These are phyloP conservation scores for Claviceps sp. DNA, from an alignment of 2,329 filamentous ascomycete species.

Conservation along the genomic window DNA sequence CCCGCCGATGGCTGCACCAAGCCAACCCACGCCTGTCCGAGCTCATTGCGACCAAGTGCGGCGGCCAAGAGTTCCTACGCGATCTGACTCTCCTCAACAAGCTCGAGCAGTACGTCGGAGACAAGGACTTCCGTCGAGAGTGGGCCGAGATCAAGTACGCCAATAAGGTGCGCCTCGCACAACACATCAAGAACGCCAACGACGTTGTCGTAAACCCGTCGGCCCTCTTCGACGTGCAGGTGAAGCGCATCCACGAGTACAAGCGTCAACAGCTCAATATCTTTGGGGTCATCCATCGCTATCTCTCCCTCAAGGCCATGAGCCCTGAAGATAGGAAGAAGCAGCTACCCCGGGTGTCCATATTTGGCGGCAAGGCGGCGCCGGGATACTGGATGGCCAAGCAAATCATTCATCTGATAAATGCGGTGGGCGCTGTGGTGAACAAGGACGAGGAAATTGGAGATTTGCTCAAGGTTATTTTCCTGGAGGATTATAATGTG, in stretches of 20 bases:
- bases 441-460: conserved; percentile 89
- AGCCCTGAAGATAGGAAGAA: conserved; percentile 74
- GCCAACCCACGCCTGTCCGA: conserved; percentile 88
- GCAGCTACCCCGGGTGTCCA: conserved; percentile 73
- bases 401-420: conserved; percentile 94
- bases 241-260: conserved; percentile 98
- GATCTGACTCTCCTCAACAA: conserved; percentile 79
- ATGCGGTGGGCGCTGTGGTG: conserved; percentile 76
- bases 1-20: conserved; percentile 91
- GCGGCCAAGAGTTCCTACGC: conserved; percentile 73
- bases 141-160: conserved; percentile 95
- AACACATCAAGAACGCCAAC: conserved; percentile 74
- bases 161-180: conserved; percentile 86
- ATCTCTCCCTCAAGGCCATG: conserved; percentile 79
- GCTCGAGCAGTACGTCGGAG: conserved; percentile 70
- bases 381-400: conserved; percentile 99
- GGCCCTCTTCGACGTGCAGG: conserved; percentile 89
- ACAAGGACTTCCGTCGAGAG: conserved; percentile 82
- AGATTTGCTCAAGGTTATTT: conserved; percentile 91
- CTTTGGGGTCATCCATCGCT: conserved; percentile 92
- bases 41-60: conserved; percentile 80
- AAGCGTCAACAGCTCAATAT: conserved; percentile 99
- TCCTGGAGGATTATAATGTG: conserved; percentile 97
- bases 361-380: conserved; percentile 95
- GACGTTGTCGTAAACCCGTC: conserved; percentile 75